A percentile compares a stretch with the other conserved stretches of the same genome.
phyloP scores from a whole-genome alignment of 768 basidiomycete species.

The Mycena epipterygia region DNA sequence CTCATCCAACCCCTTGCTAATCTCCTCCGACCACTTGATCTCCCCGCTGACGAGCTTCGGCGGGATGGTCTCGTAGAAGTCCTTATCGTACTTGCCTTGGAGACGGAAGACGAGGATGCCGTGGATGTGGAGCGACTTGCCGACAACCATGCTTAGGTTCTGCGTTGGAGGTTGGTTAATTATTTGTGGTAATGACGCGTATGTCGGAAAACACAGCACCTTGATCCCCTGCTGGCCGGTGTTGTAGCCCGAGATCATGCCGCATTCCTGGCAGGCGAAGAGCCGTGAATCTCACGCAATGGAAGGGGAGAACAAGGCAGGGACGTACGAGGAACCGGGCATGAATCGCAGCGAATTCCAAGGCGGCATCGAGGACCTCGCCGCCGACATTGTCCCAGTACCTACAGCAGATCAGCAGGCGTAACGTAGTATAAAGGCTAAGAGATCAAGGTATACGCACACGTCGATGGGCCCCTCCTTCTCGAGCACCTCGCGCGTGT shows the following conservation, averaged over 20 bases:
- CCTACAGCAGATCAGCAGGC: neutral
- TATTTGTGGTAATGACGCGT: neutral
- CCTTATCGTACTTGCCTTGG: neutral
- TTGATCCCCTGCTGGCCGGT: neutral
- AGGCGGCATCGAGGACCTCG: neutral
- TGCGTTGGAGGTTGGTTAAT: neutral
- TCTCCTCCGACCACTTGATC: conserved; percentile 46
- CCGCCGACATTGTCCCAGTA: conserved; percentile 14
- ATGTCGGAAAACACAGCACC: neutral
- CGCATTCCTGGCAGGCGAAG: conserved; percentile 16
- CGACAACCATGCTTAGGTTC: neutral
- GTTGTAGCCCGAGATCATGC: conserved; percentile 14
- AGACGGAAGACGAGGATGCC: neutral
- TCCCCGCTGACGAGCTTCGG: neutral
- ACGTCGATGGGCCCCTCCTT: conserved; percentile 7
- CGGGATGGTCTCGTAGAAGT: neutral
- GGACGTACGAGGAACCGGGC: neutral
- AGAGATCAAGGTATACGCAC: neutral
- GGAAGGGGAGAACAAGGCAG: no score
- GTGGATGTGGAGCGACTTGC: neutral
- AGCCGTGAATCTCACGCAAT: no score
- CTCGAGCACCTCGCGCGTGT: neutral
- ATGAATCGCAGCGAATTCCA: neutral
- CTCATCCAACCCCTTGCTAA: conserved; percentile 46
- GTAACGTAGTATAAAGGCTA: no score